phyloP scores from a whole-genome alignment of 495 filamentous ascomycete genomes.

The Penicillium simplicissimum region DNA sequence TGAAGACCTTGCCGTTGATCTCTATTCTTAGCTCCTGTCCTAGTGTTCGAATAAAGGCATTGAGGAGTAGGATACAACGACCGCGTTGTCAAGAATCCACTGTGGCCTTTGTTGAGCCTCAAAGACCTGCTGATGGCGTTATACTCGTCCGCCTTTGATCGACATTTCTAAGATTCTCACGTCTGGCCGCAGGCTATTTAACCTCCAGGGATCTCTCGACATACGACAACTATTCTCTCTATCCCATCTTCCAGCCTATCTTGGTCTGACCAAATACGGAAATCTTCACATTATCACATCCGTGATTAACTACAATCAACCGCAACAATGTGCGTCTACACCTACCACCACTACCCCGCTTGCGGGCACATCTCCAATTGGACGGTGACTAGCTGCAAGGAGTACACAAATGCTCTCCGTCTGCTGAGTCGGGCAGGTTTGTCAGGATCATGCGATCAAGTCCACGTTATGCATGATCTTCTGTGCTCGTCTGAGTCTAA shows the following conservation, averaged over 20 bases:
- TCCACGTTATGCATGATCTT: conserved; percentile 12
- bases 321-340: conserved; percentile 30
- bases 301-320: background rate
- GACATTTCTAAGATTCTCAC: background rate
- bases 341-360: conserved; percentile 28
- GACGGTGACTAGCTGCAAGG: conserved; percentile 28
- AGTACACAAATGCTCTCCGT: conserved; percentile 24
- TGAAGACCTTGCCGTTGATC: background rate
- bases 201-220: background rate
- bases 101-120: background rate
- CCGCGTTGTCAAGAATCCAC: background rate
- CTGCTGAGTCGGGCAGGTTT: background rate
- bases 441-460: conserved; percentile 5
- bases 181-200: background rate
- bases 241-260: background rate
- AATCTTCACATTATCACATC: background rate
- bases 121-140: background rate
- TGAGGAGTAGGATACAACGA: background rate
- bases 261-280: too few species aligned
- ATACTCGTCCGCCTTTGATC: background rate
- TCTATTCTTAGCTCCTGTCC: background rate
- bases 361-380: conserved; percentile 37
- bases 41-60: background rate
- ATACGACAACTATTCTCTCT: background rate
- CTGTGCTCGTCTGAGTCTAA: background rate